Percentiles rank a stretch among this genome's conserved stretches.
Conservation (phyloP, 371 early-diverging fungal genomes). For the Paraphysoderma sedebokerense region DNA sequence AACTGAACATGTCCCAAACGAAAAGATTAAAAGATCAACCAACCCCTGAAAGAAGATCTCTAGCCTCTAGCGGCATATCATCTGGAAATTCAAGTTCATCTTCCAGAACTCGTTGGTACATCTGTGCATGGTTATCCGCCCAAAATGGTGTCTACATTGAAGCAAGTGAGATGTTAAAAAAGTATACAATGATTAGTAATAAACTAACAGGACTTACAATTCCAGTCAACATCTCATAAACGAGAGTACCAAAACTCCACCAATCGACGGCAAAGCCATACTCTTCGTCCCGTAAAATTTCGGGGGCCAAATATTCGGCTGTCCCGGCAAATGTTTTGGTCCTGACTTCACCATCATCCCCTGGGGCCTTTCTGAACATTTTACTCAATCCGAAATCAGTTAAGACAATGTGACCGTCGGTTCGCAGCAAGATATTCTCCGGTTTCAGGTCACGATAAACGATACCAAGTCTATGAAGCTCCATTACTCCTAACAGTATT, state of each 20-base stretch:
- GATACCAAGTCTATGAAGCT: slow-evolving; percentile 68
- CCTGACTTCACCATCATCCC: slow-evolving; percentile 30
- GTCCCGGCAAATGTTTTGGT: slow-evolving; percentile 93
- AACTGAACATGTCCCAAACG: neutral
- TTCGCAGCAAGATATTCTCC: slow-evolving; percentile 58
- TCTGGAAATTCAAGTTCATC: slow-evolving; percentile 55
- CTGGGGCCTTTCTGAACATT: slow-evolving; percentile 19
- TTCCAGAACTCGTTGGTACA: slow-evolving; percentile 64
- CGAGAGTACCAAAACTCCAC: slow-evolving; percentile 90
- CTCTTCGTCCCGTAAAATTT: slow-evolving; percentile 55
- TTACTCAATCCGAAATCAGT: slow-evolving; percentile 77
- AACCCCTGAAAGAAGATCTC: slow-evolving; percentile 39
- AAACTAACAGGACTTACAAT: too few relatives aligned
- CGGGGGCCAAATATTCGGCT: slow-evolving; percentile 85
- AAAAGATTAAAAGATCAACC: slow-evolving; percentile 4
- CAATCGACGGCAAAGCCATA: slow-evolving; percentile 85
- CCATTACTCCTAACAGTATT: slow-evolving; percentile 61
- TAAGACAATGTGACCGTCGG: slow-evolving; percentile 67
- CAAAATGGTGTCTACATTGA: slow-evolving; percentile 51
- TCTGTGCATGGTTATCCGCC: slow-evolving; percentile 51
- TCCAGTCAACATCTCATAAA: slow-evolving; percentile 68
- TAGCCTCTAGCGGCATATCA: slow-evolving; percentile 34
- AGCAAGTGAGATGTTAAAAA: too few relatives aligned
- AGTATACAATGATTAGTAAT: neutral
- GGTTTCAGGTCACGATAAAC: slow-evolving; percentile 78